These are phyloP conservation scores for Hygrocybe punicea DNA, from an alignment of 768 basidiomycete species.

Conservation along the genomic window DNA sequence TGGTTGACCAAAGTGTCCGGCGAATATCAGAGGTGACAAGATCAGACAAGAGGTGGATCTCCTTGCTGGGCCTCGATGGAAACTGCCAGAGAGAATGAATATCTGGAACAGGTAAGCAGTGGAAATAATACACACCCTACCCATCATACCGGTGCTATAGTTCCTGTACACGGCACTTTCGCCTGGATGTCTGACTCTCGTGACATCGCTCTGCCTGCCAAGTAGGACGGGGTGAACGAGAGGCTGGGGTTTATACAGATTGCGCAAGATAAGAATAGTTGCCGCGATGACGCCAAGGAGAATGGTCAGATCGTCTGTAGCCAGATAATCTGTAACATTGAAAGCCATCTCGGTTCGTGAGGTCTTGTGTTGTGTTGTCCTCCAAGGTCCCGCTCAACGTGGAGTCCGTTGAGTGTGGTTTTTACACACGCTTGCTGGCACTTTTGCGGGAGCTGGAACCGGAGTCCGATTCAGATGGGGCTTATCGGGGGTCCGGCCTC, in stretches of 20 bases:
- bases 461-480: too few relatives aligned
- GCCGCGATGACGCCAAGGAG: slow-evolving; percentile 72
- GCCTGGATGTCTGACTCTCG: slow-evolving; percentile 70
- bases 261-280: slow-evolving; percentile 72
- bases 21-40: slow-evolving; percentile 63
- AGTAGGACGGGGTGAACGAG: slow-evolving; percentile 93
- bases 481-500: too few relatives aligned
- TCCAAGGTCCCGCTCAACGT: too few relatives aligned
- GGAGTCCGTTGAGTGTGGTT: too few relatives aligned
- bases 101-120: slow-evolving; percentile 8
- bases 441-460: too few relatives aligned
- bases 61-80: slow-evolving; percentile 67
- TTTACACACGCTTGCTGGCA: too few relatives aligned
- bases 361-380: too few relatives aligned
- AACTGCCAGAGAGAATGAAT: slow-evolving; percentile 47
- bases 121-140: slow-evolving; percentile 56
- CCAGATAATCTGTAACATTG: slow-evolving; percentile 54
- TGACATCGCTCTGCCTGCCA: slow-evolving; percentile 87
- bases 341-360: slow-evolving; percentile 31
- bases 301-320: slow-evolving; percentile 77
- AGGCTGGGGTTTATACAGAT: slow-evolving; percentile 75
- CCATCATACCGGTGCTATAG: slow-evolving; percentile 82
- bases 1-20: slow-evolving; percentile 76
- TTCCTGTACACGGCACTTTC: slow-evolving; percentile 90
- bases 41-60: slow-evolving; percentile 63